Base-by-base conservation (phyloP, 768 basidiomycete species). In the Nidularia pulvinata region DNA sequence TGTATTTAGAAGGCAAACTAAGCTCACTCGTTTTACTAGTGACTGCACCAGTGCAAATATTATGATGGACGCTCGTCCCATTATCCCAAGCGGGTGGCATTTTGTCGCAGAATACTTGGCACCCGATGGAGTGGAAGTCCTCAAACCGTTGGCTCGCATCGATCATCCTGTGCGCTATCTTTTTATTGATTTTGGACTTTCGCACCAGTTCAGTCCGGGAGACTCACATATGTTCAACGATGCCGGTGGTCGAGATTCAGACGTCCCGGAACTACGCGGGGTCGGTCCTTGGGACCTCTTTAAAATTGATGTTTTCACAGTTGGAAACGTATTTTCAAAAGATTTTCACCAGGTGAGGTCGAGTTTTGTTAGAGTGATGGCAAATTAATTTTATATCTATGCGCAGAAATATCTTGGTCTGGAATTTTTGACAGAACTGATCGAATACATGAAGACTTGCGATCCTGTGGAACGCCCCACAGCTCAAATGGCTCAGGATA, bases 81-180 rank as follows among this genome's bases (percentile, higher is more conserved):
- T 70, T 33, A 54, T 68, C 44, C 70, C 70, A 1, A 58, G 65
- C 2, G 71, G 69, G 13, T 71, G 69, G 69, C 72, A 70, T 54
- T 68, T 69, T 46, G 67, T 71, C 7, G 59, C 65, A 1, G 59
- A 64, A 48, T 58, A 66, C 42, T 64, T 52, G 34, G 58, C 71
- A 13, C 62, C 62, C 0, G 72, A 75, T 51, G 71, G 65, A 1
- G 56, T 69, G 14, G 59, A 65, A 0, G 55, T 59, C 2, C 49
- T 72, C 11, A 45, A 50, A 11, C 68, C 69, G 0, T 55, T 69
- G 7, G 57, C 67, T 2, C 64, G 73, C 30, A 67, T 67, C n/a
- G 65, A 68, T 33, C 57, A 67, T 43, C 65, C 73, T 4, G 72
- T 77, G 6, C 65, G 68, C 6, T 76, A 76, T 57, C 69, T 68